phyloP scores from a whole-genome alignment of 139 green algal species.

The Chloropicon primus region DNA sequence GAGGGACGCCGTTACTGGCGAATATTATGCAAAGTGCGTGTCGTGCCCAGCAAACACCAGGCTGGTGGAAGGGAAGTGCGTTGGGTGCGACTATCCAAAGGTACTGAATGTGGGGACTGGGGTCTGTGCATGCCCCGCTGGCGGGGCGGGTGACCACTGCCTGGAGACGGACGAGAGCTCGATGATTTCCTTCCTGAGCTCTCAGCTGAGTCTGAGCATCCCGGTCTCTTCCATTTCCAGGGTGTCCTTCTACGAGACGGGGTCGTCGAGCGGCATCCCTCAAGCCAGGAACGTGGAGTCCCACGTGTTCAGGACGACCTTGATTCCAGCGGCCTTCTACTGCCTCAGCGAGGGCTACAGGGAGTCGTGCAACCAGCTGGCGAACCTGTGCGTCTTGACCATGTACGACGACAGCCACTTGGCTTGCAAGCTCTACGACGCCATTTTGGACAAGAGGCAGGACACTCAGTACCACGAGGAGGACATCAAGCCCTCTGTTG shows the following conservation, averaged over 20 bases:
- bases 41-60: background rate
- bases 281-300: background rate
- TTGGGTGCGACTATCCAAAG: background rate
- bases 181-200: background rate
- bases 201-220: background rate
- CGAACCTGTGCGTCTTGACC: conserved; percentile 42
- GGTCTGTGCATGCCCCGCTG: background rate
- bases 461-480: background rate
- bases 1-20: background rate
- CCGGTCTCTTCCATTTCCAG: background rate
- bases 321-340: background rate
- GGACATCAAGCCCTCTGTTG: background rate
- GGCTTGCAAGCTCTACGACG: background rate
- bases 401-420: conserved; percentile 21
- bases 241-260: background rate
- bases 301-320: background rate
- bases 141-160: background rate
- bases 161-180: background rate
- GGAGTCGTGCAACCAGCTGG: conserved; percentile 32
- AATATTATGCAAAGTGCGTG: background rate
- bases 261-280: background rate
- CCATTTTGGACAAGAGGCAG: background rate
- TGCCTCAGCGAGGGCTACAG: conserved; percentile 2
- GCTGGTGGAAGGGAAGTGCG: background rate
- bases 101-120: background rate